Base-by-base conservation (phyloP, 2,329 filamentous ascomycete species). In the Neurospora crassa region DNA sequence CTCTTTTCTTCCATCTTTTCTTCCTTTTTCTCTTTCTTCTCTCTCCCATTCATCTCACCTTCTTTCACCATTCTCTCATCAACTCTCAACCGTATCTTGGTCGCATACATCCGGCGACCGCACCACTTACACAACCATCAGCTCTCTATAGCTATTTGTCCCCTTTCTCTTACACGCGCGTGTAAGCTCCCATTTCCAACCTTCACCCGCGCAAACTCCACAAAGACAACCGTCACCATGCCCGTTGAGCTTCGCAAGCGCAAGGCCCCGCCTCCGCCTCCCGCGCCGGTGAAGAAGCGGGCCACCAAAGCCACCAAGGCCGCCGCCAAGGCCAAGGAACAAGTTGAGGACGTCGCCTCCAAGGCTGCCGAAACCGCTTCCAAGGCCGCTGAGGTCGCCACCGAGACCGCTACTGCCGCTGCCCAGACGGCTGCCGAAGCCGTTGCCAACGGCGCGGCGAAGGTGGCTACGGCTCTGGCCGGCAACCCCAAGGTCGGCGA, bases 201-300 rank as follows among this genome's bases (percentile, higher is more conserved):
- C 69, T 40, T 59, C 67, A 71, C 68, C 70, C 59, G 69, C 68
- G 29, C 37, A 70, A 37, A 18, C 12, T n/a, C 71, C 42, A 42
- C 67, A 70, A 59, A 59, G 24, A 59, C 53, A 59, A 10, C 67
- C 68, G 59, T 69, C 76, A 79, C 73, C 70, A 89, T 89, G 88
- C 85, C 86, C 74, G 83, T 86, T 76, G 85, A 85, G 77, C 82
- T 89, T 63, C 84, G 88, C 81, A 89, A 89, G 82, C 87, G 88
- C 82, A 89, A 89, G 80, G 86, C 86, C 75, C 84, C 83, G 76
- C 80, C 83, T 72, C 80, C 82, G 37, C 80, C 83, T 37, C 79
- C 82, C 69, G 81, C 84, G 73, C 81, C 84, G 29, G 80, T 80
- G 43, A 87, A 86, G 81, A 83, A 83, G 78, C 79, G 81, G 72